phyloP scores from a whole-genome alignment of 305 asterid genomes.

The Rubia peregrina region DNA sequence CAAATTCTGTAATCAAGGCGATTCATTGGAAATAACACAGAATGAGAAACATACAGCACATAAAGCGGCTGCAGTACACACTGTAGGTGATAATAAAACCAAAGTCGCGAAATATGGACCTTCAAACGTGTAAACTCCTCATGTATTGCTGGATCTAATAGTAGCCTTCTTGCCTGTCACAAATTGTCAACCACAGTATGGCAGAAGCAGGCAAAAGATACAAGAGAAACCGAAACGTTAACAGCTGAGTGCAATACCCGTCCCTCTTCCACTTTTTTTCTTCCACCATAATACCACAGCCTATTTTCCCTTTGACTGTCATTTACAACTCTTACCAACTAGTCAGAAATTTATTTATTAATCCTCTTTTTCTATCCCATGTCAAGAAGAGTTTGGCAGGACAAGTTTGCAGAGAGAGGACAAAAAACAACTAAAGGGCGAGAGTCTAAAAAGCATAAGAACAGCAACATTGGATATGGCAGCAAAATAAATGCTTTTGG shows the following conservation, averaged over 20 bases:
- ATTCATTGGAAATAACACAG: not conserved
- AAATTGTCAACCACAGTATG: conserved; percentile 16
- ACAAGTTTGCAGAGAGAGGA: not conserved
- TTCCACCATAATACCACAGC: not conserved
- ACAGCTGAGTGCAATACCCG: not conserved
- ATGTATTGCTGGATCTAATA: conserved; percentile 89
- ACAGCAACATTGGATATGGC: not conserved
- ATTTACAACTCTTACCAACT: not conserved
- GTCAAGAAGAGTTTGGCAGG: not conserved
- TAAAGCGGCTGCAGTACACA: not conserved
- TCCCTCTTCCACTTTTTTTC: not conserved
- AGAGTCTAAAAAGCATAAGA: not conserved
- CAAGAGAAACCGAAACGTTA: conserved; percentile 5
- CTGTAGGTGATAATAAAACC: not conserved
- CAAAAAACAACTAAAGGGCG: not conserved
- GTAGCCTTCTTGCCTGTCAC: conserved; percentile 69
- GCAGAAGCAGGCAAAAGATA: conserved; percentile 7
- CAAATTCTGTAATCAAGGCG: conserved; percentile 52
- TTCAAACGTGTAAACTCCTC: conserved; percentile 88
- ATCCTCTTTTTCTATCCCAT: not conserved
- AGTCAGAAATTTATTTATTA: not conserved
- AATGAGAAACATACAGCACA: not conserved
- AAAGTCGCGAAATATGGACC: conserved; percentile 32
- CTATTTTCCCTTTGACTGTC: not conserved
- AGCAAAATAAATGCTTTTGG: not conserved